A percentile compares a stretch with the other conserved stretches of the same genome.
phyloP scores from a whole-genome alignment of 1,284 basidiomycete genomes.

The Fomitopsis palustris region DNA sequence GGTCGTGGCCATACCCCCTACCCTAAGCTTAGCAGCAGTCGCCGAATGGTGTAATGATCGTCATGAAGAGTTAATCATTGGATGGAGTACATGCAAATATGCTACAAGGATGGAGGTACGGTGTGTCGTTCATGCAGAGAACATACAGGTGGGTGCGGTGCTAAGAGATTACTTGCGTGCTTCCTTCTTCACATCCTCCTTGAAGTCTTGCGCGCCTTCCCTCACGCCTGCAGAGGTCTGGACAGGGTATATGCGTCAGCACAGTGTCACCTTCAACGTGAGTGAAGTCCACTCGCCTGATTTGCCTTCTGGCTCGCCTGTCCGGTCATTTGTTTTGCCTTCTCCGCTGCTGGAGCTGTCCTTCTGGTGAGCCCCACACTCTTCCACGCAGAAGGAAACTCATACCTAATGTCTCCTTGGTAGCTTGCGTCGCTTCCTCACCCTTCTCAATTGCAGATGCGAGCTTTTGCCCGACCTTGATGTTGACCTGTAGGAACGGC shows the following conservation, averaged over 20 bases:
- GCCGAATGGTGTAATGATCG: constrained; percentile 1
- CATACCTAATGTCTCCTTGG: constrained; percentile 53
- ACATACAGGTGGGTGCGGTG: background rate
- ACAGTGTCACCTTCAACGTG: background rate
- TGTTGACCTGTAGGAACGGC: constrained; percentile 48
- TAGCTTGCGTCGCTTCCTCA: constrained; percentile 50
- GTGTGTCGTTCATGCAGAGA: background rate
- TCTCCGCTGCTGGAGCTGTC: constrained; percentile 14
- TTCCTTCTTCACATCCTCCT: constrained; percentile 35
- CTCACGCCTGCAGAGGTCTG: constrained; percentile 42
- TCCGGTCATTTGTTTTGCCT: constrained; percentile 33
- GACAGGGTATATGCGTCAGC: background rate
- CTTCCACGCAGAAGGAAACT: background rate
- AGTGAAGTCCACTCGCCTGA: constrained; percentile 32
- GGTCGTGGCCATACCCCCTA: constrained; percentile 3
- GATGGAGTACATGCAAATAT: background rate
- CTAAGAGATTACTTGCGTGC: constrained; percentile 33
- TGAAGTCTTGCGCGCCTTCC: constrained; percentile 42
- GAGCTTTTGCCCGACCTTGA: constrained; percentile 53
- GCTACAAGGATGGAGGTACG: background rate
- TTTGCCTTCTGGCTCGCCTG: constrained; percentile 37
- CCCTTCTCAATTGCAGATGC: constrained; percentile 64
- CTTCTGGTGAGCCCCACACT: background rate
- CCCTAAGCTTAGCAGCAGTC: background rate
- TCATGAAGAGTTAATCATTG: constrained; percentile 1